A percentile compares a stretch with the other conserved stretches of the same genome.
Evolutionary conservation across 352 stramenopile genomes (phyloP).

Genomic region (Pythium myriotylum): DNA sequence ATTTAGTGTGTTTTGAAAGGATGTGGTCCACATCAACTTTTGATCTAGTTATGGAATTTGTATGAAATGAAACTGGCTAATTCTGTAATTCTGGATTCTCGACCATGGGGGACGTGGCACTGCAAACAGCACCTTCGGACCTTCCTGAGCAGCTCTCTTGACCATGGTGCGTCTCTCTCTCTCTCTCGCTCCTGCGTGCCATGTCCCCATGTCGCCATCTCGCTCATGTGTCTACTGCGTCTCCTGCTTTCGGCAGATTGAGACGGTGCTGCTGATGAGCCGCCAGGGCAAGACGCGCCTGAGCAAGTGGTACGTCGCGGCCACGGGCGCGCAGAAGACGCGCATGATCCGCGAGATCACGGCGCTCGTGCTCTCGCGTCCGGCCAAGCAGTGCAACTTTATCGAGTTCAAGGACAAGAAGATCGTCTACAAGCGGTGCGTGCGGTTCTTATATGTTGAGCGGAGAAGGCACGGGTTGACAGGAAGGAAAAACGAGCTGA

Average conservation of each 20-base stretch:
- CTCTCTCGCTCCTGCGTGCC: no score
- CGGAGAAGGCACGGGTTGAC: no score
- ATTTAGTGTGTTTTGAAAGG: no score
- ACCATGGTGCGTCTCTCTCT: slow-evolving; percentile 9
- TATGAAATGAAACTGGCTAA: no score
- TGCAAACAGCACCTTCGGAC: not conserved
- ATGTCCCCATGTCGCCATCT: no score
- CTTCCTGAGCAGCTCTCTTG: not conserved
- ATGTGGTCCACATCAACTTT: no score
- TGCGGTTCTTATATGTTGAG: no score
- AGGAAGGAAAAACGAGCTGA: no score
- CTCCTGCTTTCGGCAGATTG: slow-evolving; percentile 68
- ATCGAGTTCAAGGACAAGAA: slow-evolving; percentile 99
- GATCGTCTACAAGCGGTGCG: slow-evolving; percentile 96
- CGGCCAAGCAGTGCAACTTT: slow-evolving; percentile 91
- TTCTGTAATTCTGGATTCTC: not conserved
- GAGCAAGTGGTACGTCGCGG: slow-evolving; percentile 89
- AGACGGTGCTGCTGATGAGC: slow-evolving; percentile 88
- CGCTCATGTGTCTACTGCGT: no score
- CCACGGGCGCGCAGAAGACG: slow-evolving; percentile 82
- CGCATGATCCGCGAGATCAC: slow-evolving; percentile 91
- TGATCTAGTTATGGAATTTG: not conserved
- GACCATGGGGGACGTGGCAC: slow-evolving; percentile 5
- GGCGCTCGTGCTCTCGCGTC: slow-evolving; percentile 83
- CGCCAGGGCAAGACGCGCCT: slow-evolving; percentile 92